Conservation (phyloP, 1,139 yeast genomes). For the Candida sp. region DNA sequence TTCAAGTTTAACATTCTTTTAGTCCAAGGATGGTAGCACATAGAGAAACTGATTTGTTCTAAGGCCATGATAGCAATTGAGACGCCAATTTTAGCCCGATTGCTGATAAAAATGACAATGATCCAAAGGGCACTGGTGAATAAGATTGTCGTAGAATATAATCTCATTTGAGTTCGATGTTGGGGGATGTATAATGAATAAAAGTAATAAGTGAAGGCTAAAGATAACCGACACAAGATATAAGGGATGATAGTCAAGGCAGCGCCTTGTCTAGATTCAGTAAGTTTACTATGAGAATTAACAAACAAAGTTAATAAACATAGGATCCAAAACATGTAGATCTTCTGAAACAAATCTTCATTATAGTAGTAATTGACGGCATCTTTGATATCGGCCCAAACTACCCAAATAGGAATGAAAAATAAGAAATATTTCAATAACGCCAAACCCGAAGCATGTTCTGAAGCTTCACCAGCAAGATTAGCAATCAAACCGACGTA, state of each 20-base stretch:
- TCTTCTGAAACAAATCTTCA: slow-evolving; percentile 57
- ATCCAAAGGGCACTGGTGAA: slow-evolving; percentile 43
- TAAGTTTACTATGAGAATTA: slow-evolving; percentile 44
- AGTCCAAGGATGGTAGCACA: slow-evolving; percentile 45
- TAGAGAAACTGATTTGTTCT: slow-evolving; percentile 34
- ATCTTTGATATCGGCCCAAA: slow-evolving; percentile 65
- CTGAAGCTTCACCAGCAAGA: slow-evolving; percentile 53
- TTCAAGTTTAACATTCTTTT: slow-evolving; percentile 39
- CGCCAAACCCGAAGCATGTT: slow-evolving; percentile 46
- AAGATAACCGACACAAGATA: slow-evolving; percentile 41
- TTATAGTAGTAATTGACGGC: slow-evolving; percentile 63
- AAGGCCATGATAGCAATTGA: slow-evolving; percentile 38
- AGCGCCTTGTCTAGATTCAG: slow-evolving; percentile 31
- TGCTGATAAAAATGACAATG: slow-evolving; percentile 40
- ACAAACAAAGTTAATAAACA: slow-evolving; percentile 48
- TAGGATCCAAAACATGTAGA: slow-evolving; percentile 54
- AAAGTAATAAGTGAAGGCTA: slow-evolving; percentile 29
- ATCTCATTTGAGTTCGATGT: slow-evolving; percentile 50
- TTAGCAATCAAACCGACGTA: slow-evolving; percentile 66
- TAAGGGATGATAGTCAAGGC: slow-evolving; percentile 47
- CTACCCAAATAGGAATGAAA: slow-evolving; percentile 58
- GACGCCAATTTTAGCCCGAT: slow-evolving; percentile 46
- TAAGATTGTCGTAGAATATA: slow-evolving; percentile 30
- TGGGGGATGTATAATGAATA: slow-evolving; percentile 53
- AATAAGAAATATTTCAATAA: slow-evolving; percentile 48